These are phyloP conservation scores for Pythium rhizo-oryzae DNA, from an alignment of 352 stramenopile genomes.

Conservation along the genomic window DNA sequence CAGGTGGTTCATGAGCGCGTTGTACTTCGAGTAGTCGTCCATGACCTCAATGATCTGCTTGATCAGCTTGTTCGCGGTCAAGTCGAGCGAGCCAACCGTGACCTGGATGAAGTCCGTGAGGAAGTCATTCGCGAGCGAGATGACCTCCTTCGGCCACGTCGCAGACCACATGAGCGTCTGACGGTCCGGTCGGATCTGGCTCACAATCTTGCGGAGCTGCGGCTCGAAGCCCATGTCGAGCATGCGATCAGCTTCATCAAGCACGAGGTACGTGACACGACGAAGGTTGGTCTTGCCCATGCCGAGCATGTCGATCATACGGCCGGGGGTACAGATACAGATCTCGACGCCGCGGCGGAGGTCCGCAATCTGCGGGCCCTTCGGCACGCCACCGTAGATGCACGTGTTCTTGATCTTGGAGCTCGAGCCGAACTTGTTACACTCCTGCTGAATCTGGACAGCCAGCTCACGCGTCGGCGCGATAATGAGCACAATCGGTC, in stretches of 20 bases:
- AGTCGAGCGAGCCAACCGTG: conserved; percentile 94
- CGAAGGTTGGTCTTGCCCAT: conserved; percentile 93
- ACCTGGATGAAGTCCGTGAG: conserved; percentile 98
- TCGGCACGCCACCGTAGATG: conserved; percentile 95
- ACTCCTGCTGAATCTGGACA: conserved; percentile 96
- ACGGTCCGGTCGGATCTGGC: conserved; percentile 96
- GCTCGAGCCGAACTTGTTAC: conserved; percentile 96
- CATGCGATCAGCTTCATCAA: conserved; percentile 99
- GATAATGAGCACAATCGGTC: conserved; percentile 92
- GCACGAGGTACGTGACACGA: conserved; percentile 96
- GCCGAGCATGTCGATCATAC: conserved; percentile 97
- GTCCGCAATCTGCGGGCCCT: conserved; percentile 85
- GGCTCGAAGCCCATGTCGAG: conserved; percentile 99
- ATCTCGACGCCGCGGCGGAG: conserved; percentile 93
- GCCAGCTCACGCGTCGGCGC: conserved; percentile 95
- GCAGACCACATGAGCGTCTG: conserved; percentile 99
- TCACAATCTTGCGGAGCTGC: conserved; percentile 99
- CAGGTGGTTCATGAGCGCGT: conserved; percentile 83
- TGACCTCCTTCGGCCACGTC: conserved; percentile 99
- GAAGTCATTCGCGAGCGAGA: conserved; percentile 97
- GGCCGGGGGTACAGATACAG: conserved; percentile 93
- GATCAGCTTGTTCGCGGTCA: conserved; percentile 98
- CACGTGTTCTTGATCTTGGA: conserved; percentile 94
- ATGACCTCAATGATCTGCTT: conserved; percentile 98
- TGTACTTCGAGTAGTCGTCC: conserved; percentile 96